Evolutionary conservation across 345 rosid genomes (phyloP).

Genomic region (Brassica rapa): DNA sequence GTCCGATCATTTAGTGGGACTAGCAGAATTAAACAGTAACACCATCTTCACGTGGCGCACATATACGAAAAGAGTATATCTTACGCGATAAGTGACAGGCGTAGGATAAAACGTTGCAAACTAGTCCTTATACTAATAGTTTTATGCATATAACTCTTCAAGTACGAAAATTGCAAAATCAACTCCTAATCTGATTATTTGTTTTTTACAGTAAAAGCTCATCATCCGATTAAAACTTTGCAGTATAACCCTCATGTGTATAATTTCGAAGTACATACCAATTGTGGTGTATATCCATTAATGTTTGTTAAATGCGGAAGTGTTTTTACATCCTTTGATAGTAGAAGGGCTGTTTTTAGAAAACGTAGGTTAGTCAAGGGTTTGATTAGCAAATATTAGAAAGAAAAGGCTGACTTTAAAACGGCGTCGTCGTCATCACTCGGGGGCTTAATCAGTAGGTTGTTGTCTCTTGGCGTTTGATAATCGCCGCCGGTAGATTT

Average conservation of each 20-base stretch:
- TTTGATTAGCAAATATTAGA: background rate
- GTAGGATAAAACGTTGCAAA: conserved; percentile 21
- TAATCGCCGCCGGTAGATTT: background rate
- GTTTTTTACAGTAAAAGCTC: background rate
- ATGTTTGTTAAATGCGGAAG: background rate
- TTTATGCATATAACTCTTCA: background rate
- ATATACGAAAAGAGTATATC: conserved; percentile 6
- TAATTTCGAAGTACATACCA: background rate
- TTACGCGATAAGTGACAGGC: conserved; percentile 16
- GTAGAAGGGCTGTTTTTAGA: background rate
- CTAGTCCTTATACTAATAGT: background rate
- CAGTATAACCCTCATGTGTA: background rate
- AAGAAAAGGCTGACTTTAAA: background rate
- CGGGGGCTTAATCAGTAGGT: background rate
- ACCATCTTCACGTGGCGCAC: conserved; percentile 23
- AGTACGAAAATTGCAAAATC: background rate
- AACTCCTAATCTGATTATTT: background rate
- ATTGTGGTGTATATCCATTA: background rate
- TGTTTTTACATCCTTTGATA: background rate
- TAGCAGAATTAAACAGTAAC: background rate
- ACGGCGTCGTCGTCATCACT: background rate
- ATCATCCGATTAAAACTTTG: background rate
- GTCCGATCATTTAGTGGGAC: background rate
- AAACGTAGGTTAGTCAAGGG: background rate
- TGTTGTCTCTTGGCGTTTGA: background rate